phyloP scores from a whole-genome alignment of 2,329 filamentous ascomycete species.

The Pseudogymnoascus sp. region DNA sequence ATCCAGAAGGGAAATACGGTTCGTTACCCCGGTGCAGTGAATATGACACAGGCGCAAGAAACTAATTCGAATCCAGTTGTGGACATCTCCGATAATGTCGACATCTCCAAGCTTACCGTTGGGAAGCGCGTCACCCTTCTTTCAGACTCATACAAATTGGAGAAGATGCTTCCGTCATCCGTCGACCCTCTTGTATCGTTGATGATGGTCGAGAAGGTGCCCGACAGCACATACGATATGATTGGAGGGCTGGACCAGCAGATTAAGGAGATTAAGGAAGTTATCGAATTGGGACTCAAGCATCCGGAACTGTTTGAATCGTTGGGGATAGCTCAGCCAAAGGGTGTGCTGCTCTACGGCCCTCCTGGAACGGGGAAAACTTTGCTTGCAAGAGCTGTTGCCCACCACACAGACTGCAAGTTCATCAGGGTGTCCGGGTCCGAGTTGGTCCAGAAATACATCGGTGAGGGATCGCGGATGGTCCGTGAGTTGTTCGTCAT shows the following conservation, averaged over 20 bases:
- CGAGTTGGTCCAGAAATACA: conserved; percentile 98
- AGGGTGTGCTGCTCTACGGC: conserved; percentile 93
- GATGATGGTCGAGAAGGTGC: conserved; percentile 99
- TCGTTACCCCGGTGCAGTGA: conserved; percentile 27
- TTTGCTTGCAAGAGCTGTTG: conserved; percentile 85
- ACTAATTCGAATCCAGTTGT: conserved; percentile 57
- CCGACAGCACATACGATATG: conserved; percentile 99
- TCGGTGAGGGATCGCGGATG: conserved; percentile 96
- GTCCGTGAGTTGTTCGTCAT: conserved; percentile 98
- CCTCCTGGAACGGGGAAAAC: conserved; percentile 97
- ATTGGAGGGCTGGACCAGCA: conserved; percentile 98
- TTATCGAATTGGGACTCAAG: conserved; percentile 96
- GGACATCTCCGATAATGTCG: conserved; percentile 88
- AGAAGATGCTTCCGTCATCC: conserved; percentile 96
- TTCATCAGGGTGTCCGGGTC: conserved; percentile 96
- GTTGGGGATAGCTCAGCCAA: conserved; percentile 96
- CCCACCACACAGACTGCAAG: conserved; percentile 97
- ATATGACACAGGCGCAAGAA: background rate
- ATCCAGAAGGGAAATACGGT: conserved; percentile 99
- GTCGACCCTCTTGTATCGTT: conserved; percentile 97
- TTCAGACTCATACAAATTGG: conserved; percentile 96
- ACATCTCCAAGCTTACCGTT: conserved; percentile 89
- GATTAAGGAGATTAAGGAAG: conserved; percentile 99
- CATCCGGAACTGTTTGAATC: conserved; percentile 98
- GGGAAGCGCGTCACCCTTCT: conserved; percentile 96